Conservation (phyloP, 176 grass and related monocot species). For the Paspalum vaginatum region DNA sequence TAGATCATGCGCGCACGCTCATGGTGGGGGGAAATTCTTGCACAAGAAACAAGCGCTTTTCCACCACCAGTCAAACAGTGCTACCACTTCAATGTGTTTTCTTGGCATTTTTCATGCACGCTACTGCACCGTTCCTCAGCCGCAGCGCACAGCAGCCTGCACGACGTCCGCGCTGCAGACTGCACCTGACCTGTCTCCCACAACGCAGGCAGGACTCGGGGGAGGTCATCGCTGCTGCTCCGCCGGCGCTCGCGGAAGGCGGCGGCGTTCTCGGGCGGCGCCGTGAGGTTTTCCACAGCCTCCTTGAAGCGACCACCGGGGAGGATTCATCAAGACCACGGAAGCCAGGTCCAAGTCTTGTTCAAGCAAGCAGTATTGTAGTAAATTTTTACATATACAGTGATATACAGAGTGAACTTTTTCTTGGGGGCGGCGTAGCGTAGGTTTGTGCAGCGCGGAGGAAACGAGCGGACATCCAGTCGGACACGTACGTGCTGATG, state of each 20-base stretch:
- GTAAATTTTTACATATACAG: neutral
- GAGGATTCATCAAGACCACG: neutral
- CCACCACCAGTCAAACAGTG: conserved; percentile 25
- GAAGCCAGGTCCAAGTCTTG: conserved; percentile 33
- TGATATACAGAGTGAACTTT: no score
- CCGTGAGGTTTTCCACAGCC: conserved; percentile 15
- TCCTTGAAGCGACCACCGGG: neutral
- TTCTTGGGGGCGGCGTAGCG: neutral
- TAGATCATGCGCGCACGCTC: neutral
- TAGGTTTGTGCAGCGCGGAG: conserved; percentile 60
- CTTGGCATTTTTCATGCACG: neutral
- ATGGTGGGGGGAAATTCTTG: neutral
- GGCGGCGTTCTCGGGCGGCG: neutral
- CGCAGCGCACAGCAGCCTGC: neutral
- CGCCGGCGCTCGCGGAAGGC: neutral
- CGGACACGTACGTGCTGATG: conserved; percentile 75
- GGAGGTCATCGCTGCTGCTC: neutral
- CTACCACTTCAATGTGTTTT: neutral
- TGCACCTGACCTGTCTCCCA: neutral
- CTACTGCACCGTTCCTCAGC: neutral
- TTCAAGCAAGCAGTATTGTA: neutral
- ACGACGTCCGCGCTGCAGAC: no score
- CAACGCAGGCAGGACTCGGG: conserved; percentile 19
- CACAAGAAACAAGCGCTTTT: neutral
- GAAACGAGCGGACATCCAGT: conserved; percentile 61